phyloP scores from a whole-genome alignment of 108 stramenopile genomes.

The Fistulifera solaris region DNA sequence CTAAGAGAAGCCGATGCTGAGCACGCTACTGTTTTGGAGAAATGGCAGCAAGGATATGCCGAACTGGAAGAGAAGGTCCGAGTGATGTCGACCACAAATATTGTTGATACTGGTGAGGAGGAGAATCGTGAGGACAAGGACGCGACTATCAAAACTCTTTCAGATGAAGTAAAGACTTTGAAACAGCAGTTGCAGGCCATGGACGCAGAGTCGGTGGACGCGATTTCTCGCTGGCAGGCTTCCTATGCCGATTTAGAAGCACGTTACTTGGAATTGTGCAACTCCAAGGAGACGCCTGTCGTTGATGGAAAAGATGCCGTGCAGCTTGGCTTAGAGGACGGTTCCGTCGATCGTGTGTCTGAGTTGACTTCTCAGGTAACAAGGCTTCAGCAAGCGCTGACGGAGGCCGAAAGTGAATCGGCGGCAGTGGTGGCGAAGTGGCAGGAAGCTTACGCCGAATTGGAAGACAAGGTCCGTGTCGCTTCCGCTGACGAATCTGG shows the following conservation, averaged over 20 bases:
- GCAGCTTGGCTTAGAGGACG: not conserved
- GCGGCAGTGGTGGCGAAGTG: slow-evolving; percentile 22
- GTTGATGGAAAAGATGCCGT: not conserved
- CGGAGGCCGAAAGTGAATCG: not conserved
- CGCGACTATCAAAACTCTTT: not conserved
- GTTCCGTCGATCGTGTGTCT: not conserved
- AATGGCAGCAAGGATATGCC: slow-evolving; percentile 27
- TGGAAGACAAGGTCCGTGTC: not conserved
- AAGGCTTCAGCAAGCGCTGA: not conserved
- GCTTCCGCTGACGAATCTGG: no score
- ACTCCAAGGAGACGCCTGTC: not conserved
- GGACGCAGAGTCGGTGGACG: slow-evolving; percentile 1
- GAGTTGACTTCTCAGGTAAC: not conserved
- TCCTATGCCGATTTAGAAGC: slow-evolving; percentile 1
- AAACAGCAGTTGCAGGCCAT: slow-evolving; percentile 17
- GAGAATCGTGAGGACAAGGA: not conserved
- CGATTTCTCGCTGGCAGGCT: slow-evolving; percentile 9
- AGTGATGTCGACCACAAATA: no score
- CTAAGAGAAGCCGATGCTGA: not conserved
- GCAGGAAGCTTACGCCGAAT: slow-evolving; percentile 25
- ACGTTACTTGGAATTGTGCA: not conserved
- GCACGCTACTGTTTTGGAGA: slow-evolving; percentile 12
- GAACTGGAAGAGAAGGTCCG: slow-evolving; percentile 6
- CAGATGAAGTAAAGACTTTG: slow-evolving; percentile 11
- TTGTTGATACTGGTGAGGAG: not conserved